These are phyloP conservation scores for Rhizopogon vulgaris DNA, from an alignment of 768 basidiomycete genomes.

Conservation along the genomic window DNA sequence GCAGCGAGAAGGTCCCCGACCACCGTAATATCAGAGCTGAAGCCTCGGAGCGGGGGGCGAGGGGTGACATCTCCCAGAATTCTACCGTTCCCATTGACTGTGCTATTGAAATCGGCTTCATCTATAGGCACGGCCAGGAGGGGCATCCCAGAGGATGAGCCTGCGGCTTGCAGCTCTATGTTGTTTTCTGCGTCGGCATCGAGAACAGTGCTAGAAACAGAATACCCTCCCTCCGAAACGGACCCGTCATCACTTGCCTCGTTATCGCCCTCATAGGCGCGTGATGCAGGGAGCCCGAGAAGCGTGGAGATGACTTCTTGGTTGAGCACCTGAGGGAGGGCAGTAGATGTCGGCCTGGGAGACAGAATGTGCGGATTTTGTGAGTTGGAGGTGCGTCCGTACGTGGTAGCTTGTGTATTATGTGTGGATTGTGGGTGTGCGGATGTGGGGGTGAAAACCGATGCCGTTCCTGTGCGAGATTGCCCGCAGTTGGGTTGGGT, in stretches of 20 bases:
- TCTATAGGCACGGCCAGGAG: slow-evolving; percentile 21
- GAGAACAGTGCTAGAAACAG: slow-evolving; percentile 35
- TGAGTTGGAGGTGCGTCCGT: slow-evolving; percentile 15
- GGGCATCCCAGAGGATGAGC: slow-evolving; percentile 28
- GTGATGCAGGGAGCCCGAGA: slow-evolving; percentile 44
- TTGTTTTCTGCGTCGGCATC: slow-evolving; percentile 25
- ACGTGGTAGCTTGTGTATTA: slow-evolving; percentile 4
- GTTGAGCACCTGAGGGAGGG: slow-evolving; percentile 60
- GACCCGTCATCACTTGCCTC: slow-evolving; percentile 34
- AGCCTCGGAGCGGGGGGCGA: slow-evolving; percentile 36
- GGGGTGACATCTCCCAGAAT: slow-evolving; percentile 55
- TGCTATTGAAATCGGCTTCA: slow-evolving; percentile 11
- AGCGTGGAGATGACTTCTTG: slow-evolving; percentile 65
- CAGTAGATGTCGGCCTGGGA: slow-evolving; percentile 47
- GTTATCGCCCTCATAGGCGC: slow-evolving; percentile 51
- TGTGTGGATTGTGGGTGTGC: slow-evolving; percentile 10
- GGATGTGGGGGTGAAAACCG: slow-evolving; percentile 10
- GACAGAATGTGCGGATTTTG: slow-evolving; percentile 40
- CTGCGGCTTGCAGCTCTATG: slow-evolving; percentile 20
- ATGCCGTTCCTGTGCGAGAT: slow-evolving; percentile 10
- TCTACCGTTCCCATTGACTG: slow-evolving; percentile 11
- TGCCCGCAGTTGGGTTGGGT: slow-evolving; percentile 8
- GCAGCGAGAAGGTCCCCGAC: slow-evolving; percentile 23
- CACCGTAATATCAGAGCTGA: slow-evolving; percentile 26
- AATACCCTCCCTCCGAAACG: slow-evolving; percentile 33